These are phyloP conservation scores for Lentinula lateritia DNA, from an alignment of 768 basidiomycete species.

Conservation along the genomic window DNA sequence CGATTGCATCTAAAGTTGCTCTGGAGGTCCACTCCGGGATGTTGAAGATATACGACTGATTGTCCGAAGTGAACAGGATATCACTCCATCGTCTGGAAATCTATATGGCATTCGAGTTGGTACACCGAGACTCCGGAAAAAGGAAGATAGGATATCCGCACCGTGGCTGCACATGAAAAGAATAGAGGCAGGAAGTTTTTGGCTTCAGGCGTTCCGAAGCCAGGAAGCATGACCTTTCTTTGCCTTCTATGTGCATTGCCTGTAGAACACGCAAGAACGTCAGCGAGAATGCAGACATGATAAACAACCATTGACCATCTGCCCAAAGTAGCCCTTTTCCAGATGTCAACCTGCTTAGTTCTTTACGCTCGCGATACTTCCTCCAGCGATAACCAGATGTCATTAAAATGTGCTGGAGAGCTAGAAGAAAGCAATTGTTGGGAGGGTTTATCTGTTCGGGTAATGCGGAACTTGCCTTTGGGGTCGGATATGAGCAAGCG, in stretches of 20 bases:
- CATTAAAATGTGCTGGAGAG: constrained; percentile 24
- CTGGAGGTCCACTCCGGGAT: constrained; percentile 22
- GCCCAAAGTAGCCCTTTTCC: constrained; percentile 23
- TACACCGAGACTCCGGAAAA: not conserved
- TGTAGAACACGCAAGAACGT: not conserved
- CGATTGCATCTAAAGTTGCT: constrained; percentile 32
- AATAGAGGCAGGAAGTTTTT: constrained; percentile 25
- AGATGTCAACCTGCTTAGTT: constrained; percentile 14
- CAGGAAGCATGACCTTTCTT: constrained; percentile 29
- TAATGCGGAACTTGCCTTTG: constrained; percentile 7
- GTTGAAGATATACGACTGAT: constrained; percentile 16
- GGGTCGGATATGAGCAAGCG: constrained; percentile 25
- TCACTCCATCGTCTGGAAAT: constrained; percentile 23
- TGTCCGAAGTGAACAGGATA: constrained; percentile 10
- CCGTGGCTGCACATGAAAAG: constrained; percentile 18
- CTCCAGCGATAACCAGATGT: constrained; percentile 25
- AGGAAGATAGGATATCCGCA: not conserved
- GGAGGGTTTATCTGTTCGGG: not conserved
- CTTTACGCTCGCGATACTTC: constrained; percentile 16
- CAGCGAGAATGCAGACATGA: constrained; percentile 16
- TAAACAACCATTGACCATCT: constrained; percentile 17
- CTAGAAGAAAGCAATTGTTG: constrained; percentile 2
- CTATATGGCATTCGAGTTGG: constrained; percentile 8
- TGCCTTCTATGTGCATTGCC: constrained; percentile 22
- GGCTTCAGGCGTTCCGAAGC: constrained; percentile 22